A percentile compares a stretch with the other conserved stretches of the same genome.
Evolutionary conservation across 768 basidiomycete species (phyloP).

Genomic region (Mycena capillaripes): DNA sequence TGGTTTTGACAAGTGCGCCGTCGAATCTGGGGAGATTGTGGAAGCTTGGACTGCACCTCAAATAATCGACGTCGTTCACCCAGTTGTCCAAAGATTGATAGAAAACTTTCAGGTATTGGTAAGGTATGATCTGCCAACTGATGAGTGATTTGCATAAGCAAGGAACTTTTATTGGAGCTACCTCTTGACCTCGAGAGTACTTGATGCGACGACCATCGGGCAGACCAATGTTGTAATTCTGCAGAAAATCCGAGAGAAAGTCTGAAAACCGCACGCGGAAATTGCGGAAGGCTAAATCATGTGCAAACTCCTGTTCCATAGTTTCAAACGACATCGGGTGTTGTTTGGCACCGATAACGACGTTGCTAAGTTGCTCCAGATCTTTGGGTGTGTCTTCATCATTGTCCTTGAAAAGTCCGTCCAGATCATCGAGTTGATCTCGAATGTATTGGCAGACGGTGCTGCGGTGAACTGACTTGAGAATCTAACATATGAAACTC

Average conservation of each 20-base stretch:
- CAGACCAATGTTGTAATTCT: background rate
- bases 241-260: constrained; percentile 3
- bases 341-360: constrained; percentile 19
- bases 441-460: constrained; percentile 30
- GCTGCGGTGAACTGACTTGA: constrained; percentile 32
- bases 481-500: constrained; percentile 35
- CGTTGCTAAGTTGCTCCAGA: constrained; percentile 8
- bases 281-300: constrained; percentile 8
- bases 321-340: background rate
- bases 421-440: constrained; percentile 20
- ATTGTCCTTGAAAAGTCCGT: constrained; percentile 4
- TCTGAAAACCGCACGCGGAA: constrained; percentile 23
- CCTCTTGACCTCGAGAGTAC: too few relatives aligned
- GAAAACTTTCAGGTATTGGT: constrained; percentile 34
- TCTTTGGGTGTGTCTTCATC: background rate
- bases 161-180: too few relatives aligned
- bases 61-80: constrained; percentile 34
- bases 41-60: constrained; percentile 41
- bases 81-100: constrained; percentile 40
- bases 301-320: constrained; percentile 11
- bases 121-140: background rate
- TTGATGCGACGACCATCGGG: background rate
- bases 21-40: constrained; percentile 27
- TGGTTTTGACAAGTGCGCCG: background rate
- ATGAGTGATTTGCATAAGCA: too few relatives aligned